These are phyloP conservation scores for Tetraselmis chui DNA, from an alignment of 139 green algal genomes.

Conservation along the genomic window DNA sequence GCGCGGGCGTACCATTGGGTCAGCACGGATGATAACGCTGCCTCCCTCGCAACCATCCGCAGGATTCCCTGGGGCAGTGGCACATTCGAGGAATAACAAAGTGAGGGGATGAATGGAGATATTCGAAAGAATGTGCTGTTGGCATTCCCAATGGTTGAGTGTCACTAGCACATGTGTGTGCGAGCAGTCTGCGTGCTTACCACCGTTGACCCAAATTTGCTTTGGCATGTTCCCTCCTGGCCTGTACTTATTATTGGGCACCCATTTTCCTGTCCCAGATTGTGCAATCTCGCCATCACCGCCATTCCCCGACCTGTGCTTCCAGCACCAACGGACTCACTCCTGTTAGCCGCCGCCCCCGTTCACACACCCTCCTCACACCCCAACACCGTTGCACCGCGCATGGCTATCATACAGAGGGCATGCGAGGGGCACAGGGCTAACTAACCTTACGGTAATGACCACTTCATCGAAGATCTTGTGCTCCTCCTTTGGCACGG, in stretches of 20 bases:
- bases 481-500: constrained; percentile 36
- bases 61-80: constrained; percentile 41
- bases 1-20: constrained; percentile 1
- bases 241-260: constrained; percentile 76
- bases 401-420: too few species aligned
- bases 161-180: too few species aligned
- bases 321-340: background rate
- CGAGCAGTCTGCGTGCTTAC: too few species aligned
- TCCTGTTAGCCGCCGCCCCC: background rate
- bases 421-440: too few species aligned
- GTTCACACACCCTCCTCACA: too few species aligned
- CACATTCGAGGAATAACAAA: too few species aligned
- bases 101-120: too few species aligned
- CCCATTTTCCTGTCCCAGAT: constrained; percentile 39
- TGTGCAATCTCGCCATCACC: constrained; percentile 61
- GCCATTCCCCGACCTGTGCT: constrained; percentile 52
- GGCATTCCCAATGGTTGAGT: too few species aligned
- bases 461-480: constrained; percentile 70
- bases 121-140: too few species aligned
- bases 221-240: constrained; percentile 55
- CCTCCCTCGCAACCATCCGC: constrained; percentile 54
- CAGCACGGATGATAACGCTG: background rate
- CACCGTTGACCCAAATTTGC: constrained; percentile 58
- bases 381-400: background rate
- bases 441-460: constrained; percentile 55